These are phyloP conservation scores for Ceratocystis harringtonii DNA, from an alignment of 2,329 filamentous ascomycete genomes.

Conservation along the genomic window DNA sequence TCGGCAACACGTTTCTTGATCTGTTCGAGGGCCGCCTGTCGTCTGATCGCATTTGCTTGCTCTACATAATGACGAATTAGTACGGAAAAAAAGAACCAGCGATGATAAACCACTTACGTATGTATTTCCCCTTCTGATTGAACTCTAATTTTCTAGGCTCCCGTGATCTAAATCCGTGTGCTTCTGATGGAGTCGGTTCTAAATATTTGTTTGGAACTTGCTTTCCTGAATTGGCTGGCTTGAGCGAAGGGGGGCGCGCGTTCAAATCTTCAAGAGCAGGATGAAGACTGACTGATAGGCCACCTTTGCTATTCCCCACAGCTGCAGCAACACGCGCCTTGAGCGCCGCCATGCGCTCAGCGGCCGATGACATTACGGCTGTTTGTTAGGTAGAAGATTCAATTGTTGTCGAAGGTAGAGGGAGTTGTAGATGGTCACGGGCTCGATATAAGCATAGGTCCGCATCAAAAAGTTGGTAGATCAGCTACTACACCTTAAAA, in stretches of 20 bases:
- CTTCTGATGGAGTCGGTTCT: slow-evolving; percentile 46
- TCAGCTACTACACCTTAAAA: neutral
- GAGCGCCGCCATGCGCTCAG: slow-evolving; percentile 58
- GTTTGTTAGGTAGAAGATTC: neutral
- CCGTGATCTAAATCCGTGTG: slow-evolving; percentile 48
- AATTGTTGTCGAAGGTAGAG: neutral
- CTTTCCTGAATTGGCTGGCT: slow-evolving; percentile 15
- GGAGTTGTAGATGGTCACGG: no score
- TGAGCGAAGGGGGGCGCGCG: slow-evolving; percentile 27
- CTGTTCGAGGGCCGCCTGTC: slow-evolving; percentile 75
- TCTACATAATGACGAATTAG: slow-evolving; percentile 23
- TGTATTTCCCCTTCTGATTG: slow-evolving; percentile 94
- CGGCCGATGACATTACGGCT: slow-evolving; percentile 39
- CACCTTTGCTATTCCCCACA: slow-evolving; percentile 48
- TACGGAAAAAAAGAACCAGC: neutral
- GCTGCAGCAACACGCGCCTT: slow-evolving; percentile 68
- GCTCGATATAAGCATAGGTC: no score
- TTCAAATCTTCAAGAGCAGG: slow-evolving; percentile 52
- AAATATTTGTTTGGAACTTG: slow-evolving; percentile 59
- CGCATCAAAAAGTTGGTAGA: neutral
- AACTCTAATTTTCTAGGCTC: slow-evolving; percentile 68
- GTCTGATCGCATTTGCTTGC: slow-evolving; percentile 75
- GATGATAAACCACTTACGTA: slow-evolving; percentile 29
- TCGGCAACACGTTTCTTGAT: slow-evolving; percentile 91
- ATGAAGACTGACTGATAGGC: slow-evolving; percentile 61